These are phyloP conservation scores for Inonotus obliquus DNA, from an alignment of 1,284 basidiomycete species.

Conservation along the genomic window DNA sequence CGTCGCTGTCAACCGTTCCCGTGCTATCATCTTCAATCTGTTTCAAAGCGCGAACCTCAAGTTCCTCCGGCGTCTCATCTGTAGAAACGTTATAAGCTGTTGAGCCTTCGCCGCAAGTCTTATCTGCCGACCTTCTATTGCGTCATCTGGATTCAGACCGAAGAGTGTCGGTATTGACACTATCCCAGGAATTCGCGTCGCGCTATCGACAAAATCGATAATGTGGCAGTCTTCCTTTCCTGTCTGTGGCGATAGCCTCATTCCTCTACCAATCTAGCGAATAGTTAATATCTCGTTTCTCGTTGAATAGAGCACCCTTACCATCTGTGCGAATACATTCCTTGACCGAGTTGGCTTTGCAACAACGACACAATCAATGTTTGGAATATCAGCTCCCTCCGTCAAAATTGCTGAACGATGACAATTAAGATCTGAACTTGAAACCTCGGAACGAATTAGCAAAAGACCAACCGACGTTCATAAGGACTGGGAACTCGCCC, in stretches of 20 bases:
- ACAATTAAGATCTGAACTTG: background rate
- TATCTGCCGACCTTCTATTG: conserved; percentile 53
- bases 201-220: conserved; percentile 88
- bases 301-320: conserved; percentile 27
- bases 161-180: conserved; percentile 83
- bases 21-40: conserved; percentile 16
- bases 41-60: conserved; percentile 17
- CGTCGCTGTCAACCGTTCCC: conserved; percentile 22
- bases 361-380: conserved; percentile 88
- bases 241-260: conserved; percentile 79
- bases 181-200: conserved; percentile 65
- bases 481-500: conserved; percentile 78
- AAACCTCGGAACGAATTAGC: background rate
- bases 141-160: conserved; percentile 73
- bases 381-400: conserved; percentile 88
- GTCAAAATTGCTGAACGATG: conserved; percentile 73
- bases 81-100: conserved; percentile 9
- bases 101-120: background rate
- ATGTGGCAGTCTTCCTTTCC: conserved; percentile 85
- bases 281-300: background rate
- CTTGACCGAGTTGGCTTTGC: conserved; percentile 84
- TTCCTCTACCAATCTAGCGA: conserved; percentile 82
- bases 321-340: conserved; percentile 94
- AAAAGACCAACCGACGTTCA: conserved; percentile 76
- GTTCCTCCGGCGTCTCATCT: conserved; percentile 42